Percentiles rank a stretch among this genome's conserved stretches.
Conservation (phyloP, 1,284 basidiomycete genomes). For the Kalmanozyma brasiliensis region DNA sequence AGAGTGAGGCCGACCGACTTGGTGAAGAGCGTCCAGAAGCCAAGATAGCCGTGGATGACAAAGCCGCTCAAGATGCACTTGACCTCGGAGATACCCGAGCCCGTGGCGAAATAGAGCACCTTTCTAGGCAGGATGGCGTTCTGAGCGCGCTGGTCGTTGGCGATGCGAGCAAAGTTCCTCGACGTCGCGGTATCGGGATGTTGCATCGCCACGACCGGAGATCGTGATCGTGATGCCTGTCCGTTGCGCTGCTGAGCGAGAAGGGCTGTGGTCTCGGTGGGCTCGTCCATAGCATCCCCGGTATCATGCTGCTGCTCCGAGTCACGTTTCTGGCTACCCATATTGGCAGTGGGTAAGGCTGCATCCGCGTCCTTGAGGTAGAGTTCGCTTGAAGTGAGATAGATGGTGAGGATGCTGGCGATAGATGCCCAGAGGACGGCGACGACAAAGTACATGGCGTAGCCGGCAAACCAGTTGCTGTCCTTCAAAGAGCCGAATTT, state of each 20-base stretch:
- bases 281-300: slow-evolving; percentile 2
- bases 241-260: slow-evolving; percentile 15
- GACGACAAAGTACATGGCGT: slow-evolving; percentile 76
- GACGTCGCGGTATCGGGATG: slow-evolving; percentile 13
- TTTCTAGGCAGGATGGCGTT: slow-evolving; percentile 70
- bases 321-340: slow-evolving; percentile 13
- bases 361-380: slow-evolving; percentile 35
- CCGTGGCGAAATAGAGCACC: slow-evolving; percentile 77
- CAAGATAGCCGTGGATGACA: slow-evolving; percentile 96
- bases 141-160: slow-evolving; percentile 42
- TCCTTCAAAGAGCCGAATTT: slow-evolving; percentile 20
- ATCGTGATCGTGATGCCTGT: slow-evolving; percentile 9
- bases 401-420: slow-evolving; percentile 79
- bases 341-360: slow-evolving; percentile 9
- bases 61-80: slow-evolving; percentile 92
- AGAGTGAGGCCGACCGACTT: slow-evolving; percentile 89
- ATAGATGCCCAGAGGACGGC: slow-evolving; percentile 59
- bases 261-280: slow-evolving; percentile 35
- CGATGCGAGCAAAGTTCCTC: slow-evolving; percentile 20
- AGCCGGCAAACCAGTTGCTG: slow-evolving; percentile 74
- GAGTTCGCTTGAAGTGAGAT: slow-evolving; percentile 76
- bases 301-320: not conserved
- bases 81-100: slow-evolving; percentile 95
- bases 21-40: slow-evolving; percentile 85
- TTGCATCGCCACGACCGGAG: not conserved